Evolutionary conservation across 106 monocot genomes (phyloP), one percentile per base, ranked within the genome.

Genomic region (Apostasia ramifera): DNA sequence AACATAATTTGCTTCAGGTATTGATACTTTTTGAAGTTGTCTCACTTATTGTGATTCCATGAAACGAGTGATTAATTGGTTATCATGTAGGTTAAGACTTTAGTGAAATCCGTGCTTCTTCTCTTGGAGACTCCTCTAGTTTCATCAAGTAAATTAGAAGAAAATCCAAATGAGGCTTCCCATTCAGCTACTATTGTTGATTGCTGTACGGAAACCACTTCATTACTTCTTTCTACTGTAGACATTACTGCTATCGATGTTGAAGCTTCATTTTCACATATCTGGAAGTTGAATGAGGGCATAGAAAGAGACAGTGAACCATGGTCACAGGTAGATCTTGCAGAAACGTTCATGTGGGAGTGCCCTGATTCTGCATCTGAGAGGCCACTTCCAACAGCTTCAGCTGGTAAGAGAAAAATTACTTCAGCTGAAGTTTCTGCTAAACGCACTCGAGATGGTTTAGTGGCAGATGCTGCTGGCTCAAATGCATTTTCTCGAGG

Each of bases 271-370:
- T 82, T 72, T 73, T 52, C 76, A 15, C 76, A 74, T 76, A 13
- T 83, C 42, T 92, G 87, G 87, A 93, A 79, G 56, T 78, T 58
- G 2, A 80, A 74, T 52, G 69, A 47, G 68, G 72, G 80, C 72
- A 59, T 43, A 43, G 88, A 84, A 42, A 70, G 79, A 55, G 38
- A 51, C 43, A 59, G 53, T 53, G 60, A 66, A 57, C 62, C 64
- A 13, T 73, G 48, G 70, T 52, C 70, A 1, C 41, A 72, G 70
- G 78, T 66, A 71, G 72, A 71, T 61, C 58, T 81, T 77, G 51
- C 73, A 39, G 90, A 90, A 47, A 90, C 76, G 8, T 85, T 98
- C 71, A 66, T 90, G 47, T 98, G 98, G 98, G 93, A 93, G 44
- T 90, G 88, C 51, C 82, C 98, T 66, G 89, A 90, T 78, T 75